Conservation (phyloP, 306 rosid species). For the Vicia villosa region DNA sequence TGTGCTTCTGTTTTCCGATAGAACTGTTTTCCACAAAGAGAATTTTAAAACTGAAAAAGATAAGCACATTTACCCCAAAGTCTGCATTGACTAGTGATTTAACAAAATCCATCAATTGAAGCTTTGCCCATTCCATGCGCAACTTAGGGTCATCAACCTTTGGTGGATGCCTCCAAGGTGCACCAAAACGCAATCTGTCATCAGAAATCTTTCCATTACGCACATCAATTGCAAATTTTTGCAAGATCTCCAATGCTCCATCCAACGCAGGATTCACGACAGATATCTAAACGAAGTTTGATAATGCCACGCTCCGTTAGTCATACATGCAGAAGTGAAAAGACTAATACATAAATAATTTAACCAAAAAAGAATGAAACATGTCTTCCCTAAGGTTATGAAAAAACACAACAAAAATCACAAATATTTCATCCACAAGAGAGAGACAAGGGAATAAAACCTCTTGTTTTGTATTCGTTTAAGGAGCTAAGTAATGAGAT, state of each 20-base stretch:
- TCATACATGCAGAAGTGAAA: conserved; percentile 15
- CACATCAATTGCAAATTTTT: conserved; percentile 71
- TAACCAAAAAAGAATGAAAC: conserved; percentile 8
- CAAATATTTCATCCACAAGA: background rate
- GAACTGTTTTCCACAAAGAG: conserved; percentile 11
- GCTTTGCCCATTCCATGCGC: conserved; percentile 75
- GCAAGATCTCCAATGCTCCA: conserved; percentile 72
- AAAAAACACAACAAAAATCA: conserved; percentile 13
- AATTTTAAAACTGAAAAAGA: conserved; percentile 23
- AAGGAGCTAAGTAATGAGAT: background rate
- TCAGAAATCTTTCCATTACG: conserved; percentile 60
- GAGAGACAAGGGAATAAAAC: background rate
- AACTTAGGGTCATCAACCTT: conserved; percentile 55
- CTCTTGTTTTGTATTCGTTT: background rate
- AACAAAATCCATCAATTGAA: conserved; percentile 91
- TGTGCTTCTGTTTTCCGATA: conserved; percentile 7
- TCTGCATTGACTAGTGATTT: conserved; percentile 70
- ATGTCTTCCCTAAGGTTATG: background rate
- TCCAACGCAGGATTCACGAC: conserved; percentile 96
- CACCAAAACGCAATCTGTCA: conserved; percentile 84
- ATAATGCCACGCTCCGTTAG: conserved; percentile 37
- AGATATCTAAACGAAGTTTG: conserved; percentile 59
- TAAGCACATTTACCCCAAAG: conserved; percentile 71
- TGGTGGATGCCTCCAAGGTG: conserved; percentile 99
- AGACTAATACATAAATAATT: conserved; percentile 19